phyloP scores from a whole-genome alignment of 2,329 filamentous ascomycete species.

The Aureobasidium melanogenum region DNA sequence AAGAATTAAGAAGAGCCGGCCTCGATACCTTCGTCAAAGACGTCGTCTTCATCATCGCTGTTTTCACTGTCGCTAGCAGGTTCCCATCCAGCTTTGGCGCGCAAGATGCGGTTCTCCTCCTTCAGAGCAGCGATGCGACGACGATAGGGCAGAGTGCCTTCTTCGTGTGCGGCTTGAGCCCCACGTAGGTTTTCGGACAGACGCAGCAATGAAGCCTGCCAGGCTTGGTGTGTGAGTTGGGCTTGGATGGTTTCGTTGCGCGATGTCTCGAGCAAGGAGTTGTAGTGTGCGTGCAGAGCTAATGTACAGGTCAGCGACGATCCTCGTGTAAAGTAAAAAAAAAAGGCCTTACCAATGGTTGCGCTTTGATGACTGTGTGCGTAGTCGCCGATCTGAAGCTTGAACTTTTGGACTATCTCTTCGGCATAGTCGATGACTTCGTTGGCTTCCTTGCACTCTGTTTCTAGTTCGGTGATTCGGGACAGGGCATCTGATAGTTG shows the following conservation, averaged over 20 bases:
- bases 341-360: not conserved
- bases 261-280: conserved; percentile 33
- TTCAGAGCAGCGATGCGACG: conserved; percentile 34
- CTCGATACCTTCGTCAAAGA: not conserved
- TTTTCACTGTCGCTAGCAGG: conserved; percentile 26
- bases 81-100: conserved; percentile 38
- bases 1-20: not conserved
- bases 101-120: conserved; percentile 40
- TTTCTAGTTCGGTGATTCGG: conserved; percentile 22
- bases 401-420: conserved; percentile 24
- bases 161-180: conserved; percentile 1
- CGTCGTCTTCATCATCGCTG: conserved; percentile 33
- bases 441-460: conserved; percentile 16
- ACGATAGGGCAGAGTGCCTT: conserved; percentile 26
- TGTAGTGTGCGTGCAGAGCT: conserved; percentile 41
- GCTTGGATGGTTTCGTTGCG: conserved; percentile 37
- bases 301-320: not conserved
- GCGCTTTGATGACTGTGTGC: not conserved
- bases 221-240: conserved; percentile 39
- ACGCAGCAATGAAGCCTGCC: conserved; percentile 38
- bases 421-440: conserved; percentile 20
- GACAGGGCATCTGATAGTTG: not conserved
- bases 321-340: not conserved
- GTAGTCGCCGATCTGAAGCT: conserved; percentile 20
- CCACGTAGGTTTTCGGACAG: conserved; percentile 32